These are phyloP conservation scores for Rubroshorea leprosula DNA, from an alignment of 345 rosid species.

Conservation along the genomic window DNA sequence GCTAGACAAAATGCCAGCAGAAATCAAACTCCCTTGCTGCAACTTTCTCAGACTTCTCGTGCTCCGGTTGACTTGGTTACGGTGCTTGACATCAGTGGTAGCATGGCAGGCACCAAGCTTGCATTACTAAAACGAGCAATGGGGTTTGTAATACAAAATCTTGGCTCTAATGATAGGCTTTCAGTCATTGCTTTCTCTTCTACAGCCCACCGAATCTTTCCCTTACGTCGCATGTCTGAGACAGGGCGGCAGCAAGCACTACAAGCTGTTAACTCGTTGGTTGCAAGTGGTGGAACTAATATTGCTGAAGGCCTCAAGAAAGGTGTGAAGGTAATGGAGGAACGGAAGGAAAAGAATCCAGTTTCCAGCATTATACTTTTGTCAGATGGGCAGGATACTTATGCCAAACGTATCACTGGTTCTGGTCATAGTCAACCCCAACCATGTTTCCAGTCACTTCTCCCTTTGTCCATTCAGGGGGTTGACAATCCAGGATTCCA, in stretches of 20 bases:
- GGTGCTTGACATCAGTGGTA: conserved; percentile 91
- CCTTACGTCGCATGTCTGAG: conserved; percentile 74
- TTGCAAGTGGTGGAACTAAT: conserved; percentile 94
- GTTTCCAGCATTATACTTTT: conserved; percentile 81
- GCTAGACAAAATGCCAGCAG: conserved; percentile 26
- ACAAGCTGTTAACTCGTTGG: conserved; percentile 81
- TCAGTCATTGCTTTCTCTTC: conserved; percentile 98
- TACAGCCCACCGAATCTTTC: conserved; percentile 81
- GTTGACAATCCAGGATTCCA: conserved; percentile 53
- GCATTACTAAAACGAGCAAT: conserved; percentile 94
- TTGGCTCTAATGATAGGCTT: conserved; percentile 81
- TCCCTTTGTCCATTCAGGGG: conserved; percentile 56
- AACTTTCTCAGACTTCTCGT: conserved; percentile 45
- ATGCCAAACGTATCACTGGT: conserved; percentile 44
- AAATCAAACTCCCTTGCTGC: conserved; percentile 31
- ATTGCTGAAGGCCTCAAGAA: conserved; percentile 94
- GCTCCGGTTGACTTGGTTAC: conserved; percentile 87
- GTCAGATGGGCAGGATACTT: conserved; percentile 91
- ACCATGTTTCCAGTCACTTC: conserved; percentile 54
- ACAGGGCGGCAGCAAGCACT: conserved; percentile 73
- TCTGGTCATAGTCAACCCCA: conserved; percentile 31
- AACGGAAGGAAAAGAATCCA: conserved; percentile 73
- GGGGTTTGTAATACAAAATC: conserved; percentile 98
- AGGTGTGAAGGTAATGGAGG: conserved; percentile 89
- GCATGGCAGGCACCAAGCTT: conserved; percentile 98